These are phyloP conservation scores for Penicillium crustosum DNA, from an alignment of 2,329 filamentous ascomycete species.

Conservation along the genomic window DNA sequence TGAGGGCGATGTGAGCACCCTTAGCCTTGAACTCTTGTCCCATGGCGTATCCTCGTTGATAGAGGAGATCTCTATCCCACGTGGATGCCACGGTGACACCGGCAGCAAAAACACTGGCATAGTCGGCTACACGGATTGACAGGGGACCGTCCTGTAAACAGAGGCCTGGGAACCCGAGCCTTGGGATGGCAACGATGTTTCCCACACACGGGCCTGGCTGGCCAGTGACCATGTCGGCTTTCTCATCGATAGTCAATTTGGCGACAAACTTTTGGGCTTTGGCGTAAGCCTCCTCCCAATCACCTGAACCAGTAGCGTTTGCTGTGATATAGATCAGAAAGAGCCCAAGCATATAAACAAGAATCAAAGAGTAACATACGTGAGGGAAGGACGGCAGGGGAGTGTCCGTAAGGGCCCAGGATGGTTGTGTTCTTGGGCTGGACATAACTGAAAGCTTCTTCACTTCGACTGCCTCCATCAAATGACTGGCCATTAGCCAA, in stretches of 20 bases:
- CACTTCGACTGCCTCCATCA: slow-evolving; percentile 2
- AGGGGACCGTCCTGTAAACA: slow-evolving; percentile 34
- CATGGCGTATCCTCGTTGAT: slow-evolving; percentile 54
- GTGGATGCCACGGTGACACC: slow-evolving; percentile 68
- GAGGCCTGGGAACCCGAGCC: slow-evolving; percentile 31
- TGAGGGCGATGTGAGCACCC: slow-evolving; percentile 44
- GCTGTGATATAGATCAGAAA: background rate
- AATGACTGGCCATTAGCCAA: slow-evolving; percentile 4
- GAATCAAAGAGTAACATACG: background rate
- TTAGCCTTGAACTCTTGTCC: slow-evolving; percentile 50
- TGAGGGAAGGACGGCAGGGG: slow-evolving; percentile 7
- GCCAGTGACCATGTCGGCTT: slow-evolving; percentile 31
- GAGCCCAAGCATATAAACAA: too few relatives aligned
- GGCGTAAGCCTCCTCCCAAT: slow-evolving; percentile 4
- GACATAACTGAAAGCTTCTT: slow-evolving; percentile 8
- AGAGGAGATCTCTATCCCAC: slow-evolving; percentile 59
- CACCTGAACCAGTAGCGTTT: background rate
- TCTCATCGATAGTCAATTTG: slow-evolving; percentile 27
- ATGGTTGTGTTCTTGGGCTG: slow-evolving; percentile 11
- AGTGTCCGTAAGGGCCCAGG: slow-evolving; percentile 7
- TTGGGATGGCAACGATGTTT: slow-evolving; percentile 32
- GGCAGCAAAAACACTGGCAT: slow-evolving; percentile 70
- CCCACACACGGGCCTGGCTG: slow-evolving; percentile 32
- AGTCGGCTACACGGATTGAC: slow-evolving; percentile 66
- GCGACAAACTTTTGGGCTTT: slow-evolving; percentile 18